Evolutionary conservation across 306 rosid genomes (phyloP), one percentile per base, ranked within the genome.

Genomic region (Pyrus betulifolia): DNA sequence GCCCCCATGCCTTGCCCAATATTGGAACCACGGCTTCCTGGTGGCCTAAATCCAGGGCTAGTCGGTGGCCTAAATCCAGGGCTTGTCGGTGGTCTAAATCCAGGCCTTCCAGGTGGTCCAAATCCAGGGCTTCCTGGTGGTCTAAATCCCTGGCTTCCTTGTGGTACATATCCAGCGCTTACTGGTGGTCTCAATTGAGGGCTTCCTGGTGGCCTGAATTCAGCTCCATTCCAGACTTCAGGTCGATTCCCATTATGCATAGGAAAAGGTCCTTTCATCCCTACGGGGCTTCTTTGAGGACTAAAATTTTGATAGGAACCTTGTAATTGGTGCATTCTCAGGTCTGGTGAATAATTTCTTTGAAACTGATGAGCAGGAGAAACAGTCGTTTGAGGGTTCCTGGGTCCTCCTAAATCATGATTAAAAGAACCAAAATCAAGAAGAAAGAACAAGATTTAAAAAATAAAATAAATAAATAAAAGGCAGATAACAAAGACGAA

Each of bases 211-310:
- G 74, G 78, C 62, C 67, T 74, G 55, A 73, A 65, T 38, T 84
- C 80, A 40, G 97, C 79, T 72, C 84, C 89, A 81, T 35, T 78
- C 88, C 90, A 87, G 71, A 74, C 72, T 30, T 72, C 80, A 62
- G 77, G 85, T 64, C 40, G 35, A 33, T 76, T 75, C 71, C 63
- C 78, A n/a, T 71, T 81, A 72, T 77, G 77, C 80, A 63, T 61
- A 6, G 74, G 21, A 23, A 73, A 74, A 33, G 83, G 87, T 62
- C 79, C 0, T 25, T 25, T 78, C 61, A 69, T 75, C 67, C 69
- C 83, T 12, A 71, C 10, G 0, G 86, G 86, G 69, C 71, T 83
- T 82, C 89, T 69, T 33, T 78, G 76, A 62, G 80, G 66, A 66
- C 78, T 69, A 71, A 79, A 63, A 69, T 33, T 76, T 49, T 75